Base-by-base conservation (phyloP, 306 rosid species). In the Phaseolus lunatus region DNA sequence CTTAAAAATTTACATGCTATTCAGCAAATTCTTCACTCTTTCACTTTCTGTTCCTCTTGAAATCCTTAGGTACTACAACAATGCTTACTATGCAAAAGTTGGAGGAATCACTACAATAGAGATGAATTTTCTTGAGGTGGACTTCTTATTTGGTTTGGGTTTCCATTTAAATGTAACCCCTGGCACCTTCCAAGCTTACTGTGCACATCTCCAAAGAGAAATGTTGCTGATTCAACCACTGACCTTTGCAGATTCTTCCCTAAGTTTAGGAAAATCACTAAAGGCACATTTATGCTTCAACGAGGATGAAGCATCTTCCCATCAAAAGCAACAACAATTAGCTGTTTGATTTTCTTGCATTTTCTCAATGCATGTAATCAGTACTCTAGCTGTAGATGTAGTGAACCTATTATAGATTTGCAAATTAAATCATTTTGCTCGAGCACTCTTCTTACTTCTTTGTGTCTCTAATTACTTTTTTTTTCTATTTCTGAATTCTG, bases 61-160 rank as follows among this genome's bases (percentile, higher is more conserved):
- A 58, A 72, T 62, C 18, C 33, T 77, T 84, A 95, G 99, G 87
- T 95, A 84, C 86, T 92, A 95, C 85, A 95, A 92, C 88, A 95
- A 95, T 82, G 99, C 98, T 12, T 95, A 89, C 85, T 95, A 88
- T 86, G 99, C 99, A 82, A 95, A 91, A 88, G 93, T 95, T 54
- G 99, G 99, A 82, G 98, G 99, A 70, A 92, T 95, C 61, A 92
- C 96, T 79, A 95, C 94, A 63, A 70, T 59, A 31, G 99, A 95
- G 85, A 95, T 95, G 93, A 95, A 95, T 69, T 89, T 89, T 85
- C 97, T 95, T 56, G 99, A 96, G 67, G 85, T 96, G 83, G 99
- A 96, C 53, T 92, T 96, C 64, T 72, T 96, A 52, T 96, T 96
- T 87, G 99, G 94, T 27, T 84, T 96, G 86, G 88, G 98, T 2